Percentiles rank a stretch among this genome's conserved stretches.
Conservation (phyloP, 805 yeast genomes). For the Candida ovalis region DNA sequence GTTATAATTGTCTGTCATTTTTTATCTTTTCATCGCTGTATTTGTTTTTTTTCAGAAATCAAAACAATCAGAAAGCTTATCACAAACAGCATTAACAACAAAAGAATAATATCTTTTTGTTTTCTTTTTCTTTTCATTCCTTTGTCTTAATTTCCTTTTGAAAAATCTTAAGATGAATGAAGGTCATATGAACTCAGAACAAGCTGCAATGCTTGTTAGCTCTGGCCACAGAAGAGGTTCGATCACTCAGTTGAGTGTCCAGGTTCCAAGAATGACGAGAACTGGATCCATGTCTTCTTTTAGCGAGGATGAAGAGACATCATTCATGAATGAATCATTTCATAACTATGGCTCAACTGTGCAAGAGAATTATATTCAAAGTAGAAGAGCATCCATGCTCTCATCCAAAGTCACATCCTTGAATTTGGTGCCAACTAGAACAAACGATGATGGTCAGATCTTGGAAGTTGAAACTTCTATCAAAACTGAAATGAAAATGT, state of each 20-base stretch:
- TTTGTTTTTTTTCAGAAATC: too few species aligned
- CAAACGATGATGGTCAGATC: slow-evolving; percentile 20
- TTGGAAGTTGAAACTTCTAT: slow-evolving; percentile 40
- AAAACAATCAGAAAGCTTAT: too few species aligned
- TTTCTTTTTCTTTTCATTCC: neutral
- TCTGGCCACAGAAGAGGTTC: slow-evolving; percentile 22
- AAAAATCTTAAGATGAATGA: slow-evolving; percentile 2
- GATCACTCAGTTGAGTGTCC: slow-evolving; percentile 12
- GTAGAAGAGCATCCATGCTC: slow-evolving; percentile 25
- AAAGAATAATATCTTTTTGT: neutral
- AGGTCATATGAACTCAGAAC: slow-evolving; percentile 9
- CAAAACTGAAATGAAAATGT: slow-evolving; percentile 35
- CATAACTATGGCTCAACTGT: slow-evolving; percentile 20
- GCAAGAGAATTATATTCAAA: slow-evolving; percentile 21
- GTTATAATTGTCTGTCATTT: too few species aligned
- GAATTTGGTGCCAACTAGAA: slow-evolving; percentile 18
- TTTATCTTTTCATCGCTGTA: too few species aligned
- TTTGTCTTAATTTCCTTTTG: neutral
- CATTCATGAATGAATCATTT: slow-evolving; percentile 8
- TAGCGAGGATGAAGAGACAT: slow-evolving; percentile 8
- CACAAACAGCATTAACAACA: neutral
- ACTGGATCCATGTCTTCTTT: slow-evolving; percentile 9
- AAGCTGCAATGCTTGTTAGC: slow-evolving; percentile 11
- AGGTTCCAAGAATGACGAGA: slow-evolving; percentile 8
- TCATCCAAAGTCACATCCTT: slow-evolving; percentile 11